A percentile compares a stretch with the other conserved stretches of the same genome.
Evolutionary conservation across 495 filamentous ascomycete species (phyloP).

Genomic region (Penicillium silybi): DNA sequence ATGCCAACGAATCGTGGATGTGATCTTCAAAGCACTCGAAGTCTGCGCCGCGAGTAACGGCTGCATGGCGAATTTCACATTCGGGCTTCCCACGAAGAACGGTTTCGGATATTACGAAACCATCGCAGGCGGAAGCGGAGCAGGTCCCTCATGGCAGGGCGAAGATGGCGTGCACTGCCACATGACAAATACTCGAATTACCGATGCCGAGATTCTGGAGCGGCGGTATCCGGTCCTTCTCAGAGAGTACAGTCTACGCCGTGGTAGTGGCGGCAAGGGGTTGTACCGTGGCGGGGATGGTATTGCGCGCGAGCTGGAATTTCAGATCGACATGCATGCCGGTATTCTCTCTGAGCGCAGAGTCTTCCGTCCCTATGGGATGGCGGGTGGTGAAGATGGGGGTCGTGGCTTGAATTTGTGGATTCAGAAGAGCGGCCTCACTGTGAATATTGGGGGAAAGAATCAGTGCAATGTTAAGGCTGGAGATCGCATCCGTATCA

Average conservation of each 20-base stretch:
- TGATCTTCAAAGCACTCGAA: too few relatives aligned
- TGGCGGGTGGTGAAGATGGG: too few relatives aligned
- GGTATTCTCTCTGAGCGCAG: too few relatives aligned
- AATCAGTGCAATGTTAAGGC: background rate
- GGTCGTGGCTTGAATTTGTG: too few relatives aligned
- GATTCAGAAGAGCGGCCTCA: background rate
- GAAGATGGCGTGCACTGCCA: slow-evolving; percentile 80
- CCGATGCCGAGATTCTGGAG: slow-evolving; percentile 84
- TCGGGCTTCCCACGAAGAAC: slow-evolving; percentile 18
- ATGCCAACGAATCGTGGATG: too few relatives aligned
- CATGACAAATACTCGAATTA: slow-evolving; percentile 94
- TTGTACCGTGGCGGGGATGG: slow-evolving; percentile 22
- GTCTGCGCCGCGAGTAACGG: too few relatives aligned
- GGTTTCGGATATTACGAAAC: slow-evolving; percentile 94
- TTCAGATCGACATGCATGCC: too few relatives aligned
- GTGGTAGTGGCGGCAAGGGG: slow-evolving; percentile 52
- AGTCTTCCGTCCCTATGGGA: too few relatives aligned
- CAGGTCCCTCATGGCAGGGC: slow-evolving; percentile 76
- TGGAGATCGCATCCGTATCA: background rate
- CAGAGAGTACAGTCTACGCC: slow-evolving; percentile 71
- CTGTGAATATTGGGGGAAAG: background rate
- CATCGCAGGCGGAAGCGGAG: slow-evolving; percentile 80
- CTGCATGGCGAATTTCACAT: too few relatives aligned
- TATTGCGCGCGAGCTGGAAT: slow-evolving; percentile 32
- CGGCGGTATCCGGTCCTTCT: slow-evolving; percentile 78